These are phyloP conservation scores for Sarcomyxa edulis DNA, from an alignment of 768 basidiomycete genomes.

Conservation along the genomic window DNA sequence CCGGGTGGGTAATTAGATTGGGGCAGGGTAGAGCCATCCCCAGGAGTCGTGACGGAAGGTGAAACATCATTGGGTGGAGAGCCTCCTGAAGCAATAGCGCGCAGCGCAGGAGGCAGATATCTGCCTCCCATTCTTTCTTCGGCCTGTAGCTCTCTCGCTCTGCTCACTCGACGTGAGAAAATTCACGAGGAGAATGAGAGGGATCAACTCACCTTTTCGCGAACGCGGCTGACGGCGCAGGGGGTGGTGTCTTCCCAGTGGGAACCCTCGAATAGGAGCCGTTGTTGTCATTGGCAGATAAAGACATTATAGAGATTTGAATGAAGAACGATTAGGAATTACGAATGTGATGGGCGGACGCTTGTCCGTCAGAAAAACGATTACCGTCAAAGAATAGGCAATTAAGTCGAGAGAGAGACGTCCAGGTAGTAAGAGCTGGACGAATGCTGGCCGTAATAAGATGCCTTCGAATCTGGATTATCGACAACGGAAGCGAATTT, in stretches of 20 bases:
- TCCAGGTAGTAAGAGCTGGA: slow-evolving; percentile 35
- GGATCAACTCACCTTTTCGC: slow-evolving; percentile 65
- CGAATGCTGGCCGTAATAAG: slow-evolving; percentile 32
- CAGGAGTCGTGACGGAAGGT: slow-evolving; percentile 51
- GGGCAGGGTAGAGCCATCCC: slow-evolving; percentile 54
- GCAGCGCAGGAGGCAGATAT: slow-evolving; percentile 81
- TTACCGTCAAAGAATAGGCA: slow-evolving; percentile 20
- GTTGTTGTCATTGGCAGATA: slow-evolving; percentile 81
- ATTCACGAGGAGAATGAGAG: slow-evolving; percentile 13
- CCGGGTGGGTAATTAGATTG: slow-evolving; percentile 78
- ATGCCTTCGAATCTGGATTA: slow-evolving; percentile 9
- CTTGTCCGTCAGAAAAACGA: slow-evolving; percentile 24
- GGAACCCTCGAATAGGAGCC: slow-evolving; percentile 75
- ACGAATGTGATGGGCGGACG: slow-evolving; percentile 36
- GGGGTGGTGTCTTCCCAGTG: slow-evolving; percentile 86
- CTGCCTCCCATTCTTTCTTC: slow-evolving; percentile 60
- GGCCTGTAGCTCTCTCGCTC: slow-evolving; percentile 82
- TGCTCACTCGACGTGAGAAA: slow-evolving; percentile 24
- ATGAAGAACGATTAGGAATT: slow-evolving; percentile 80
- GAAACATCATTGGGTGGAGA: slow-evolving; percentile 69
- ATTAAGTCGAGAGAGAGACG: slow-evolving; percentile 24
- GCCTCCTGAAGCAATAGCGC: slow-evolving; percentile 61
- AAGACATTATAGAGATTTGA: slow-evolving; percentile 82
- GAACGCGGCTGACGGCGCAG: slow-evolving; percentile 84
- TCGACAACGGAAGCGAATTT: slow-evolving; percentile 20